These are phyloP conservation scores for Salix koriyanagi DNA, from an alignment of 345 rosid genomes.

Conservation along the genomic window DNA sequence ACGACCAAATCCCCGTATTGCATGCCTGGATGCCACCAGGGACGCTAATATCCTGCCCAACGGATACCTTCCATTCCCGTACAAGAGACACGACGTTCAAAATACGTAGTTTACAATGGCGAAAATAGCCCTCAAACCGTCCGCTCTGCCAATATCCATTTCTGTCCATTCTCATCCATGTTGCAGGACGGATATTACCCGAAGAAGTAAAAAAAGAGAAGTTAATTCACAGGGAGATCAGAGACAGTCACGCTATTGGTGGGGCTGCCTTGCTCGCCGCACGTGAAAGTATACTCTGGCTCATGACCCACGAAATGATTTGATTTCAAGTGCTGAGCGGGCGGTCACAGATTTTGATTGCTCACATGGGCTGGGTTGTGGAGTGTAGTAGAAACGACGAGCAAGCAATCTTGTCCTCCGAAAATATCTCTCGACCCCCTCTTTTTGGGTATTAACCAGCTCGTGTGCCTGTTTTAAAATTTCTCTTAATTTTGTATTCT, in stretches of 20 bases:
- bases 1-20: background rate
- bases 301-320: constrained; percentile 24
- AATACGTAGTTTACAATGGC: background rate
- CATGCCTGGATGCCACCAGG: background rate
- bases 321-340: constrained; percentile 9
- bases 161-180: background rate
- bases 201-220: background rate
- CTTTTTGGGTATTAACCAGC: no score
- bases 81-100: no score
- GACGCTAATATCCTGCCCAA: background rate
- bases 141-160: background rate
- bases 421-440: background rate
- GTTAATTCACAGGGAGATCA: background rate
- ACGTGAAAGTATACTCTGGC: constrained; percentile 19
- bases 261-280: constrained; percentile 6
- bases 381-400: background rate
- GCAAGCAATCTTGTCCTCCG: background rate
- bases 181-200: background rate
- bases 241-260: background rate
- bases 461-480: no score
- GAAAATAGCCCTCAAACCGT: background rate
- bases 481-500: no score
- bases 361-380: constrained; percentile 18
- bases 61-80: background rate
- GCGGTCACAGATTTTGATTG: background rate